These are phyloP conservation scores for Graphilbum ipis-grandicollis DNA, from an alignment of 2,329 filamentous ascomycete genomes.

Conservation along the genomic window DNA sequence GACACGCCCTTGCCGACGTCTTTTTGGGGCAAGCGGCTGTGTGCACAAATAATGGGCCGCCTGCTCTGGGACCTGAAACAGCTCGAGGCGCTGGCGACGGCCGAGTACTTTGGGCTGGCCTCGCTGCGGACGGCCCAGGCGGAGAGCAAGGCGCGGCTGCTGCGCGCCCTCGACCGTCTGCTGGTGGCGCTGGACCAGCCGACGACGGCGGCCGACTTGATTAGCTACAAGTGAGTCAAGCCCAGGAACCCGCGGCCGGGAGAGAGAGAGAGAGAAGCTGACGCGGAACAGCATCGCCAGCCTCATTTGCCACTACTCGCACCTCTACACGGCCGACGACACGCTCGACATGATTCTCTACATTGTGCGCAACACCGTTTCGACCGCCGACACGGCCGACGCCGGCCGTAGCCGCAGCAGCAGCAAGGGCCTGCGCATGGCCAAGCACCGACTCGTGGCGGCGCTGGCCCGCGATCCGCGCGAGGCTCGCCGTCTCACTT, in stretches of 20 bases:
- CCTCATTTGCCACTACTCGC: constrained; percentile 14
- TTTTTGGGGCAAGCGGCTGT: constrained; percentile 14
- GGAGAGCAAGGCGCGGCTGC: constrained; percentile 10
- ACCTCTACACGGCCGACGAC: constrained; percentile 13
- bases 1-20: not conserved
- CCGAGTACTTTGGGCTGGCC: constrained; percentile 12
- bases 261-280: not conserved
- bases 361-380: constrained; percentile 13
- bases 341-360: constrained; percentile 14
- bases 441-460: constrained; percentile 10
- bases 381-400: no score
- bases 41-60: constrained; percentile 14
- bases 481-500: constrained; percentile 11
- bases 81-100: constrained; percentile 12
- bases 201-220: constrained; percentile 11
- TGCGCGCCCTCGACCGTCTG: constrained; percentile 10
- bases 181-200: constrained; percentile 10
- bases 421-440: constrained; percentile 10
- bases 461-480: constrained; percentile 10
- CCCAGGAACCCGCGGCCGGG: not conserved
- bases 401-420: not conserved
- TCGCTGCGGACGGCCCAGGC: constrained; percentile 11
- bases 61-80: constrained; percentile 16
- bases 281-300: constrained; percentile 10
- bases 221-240: constrained; percentile 13